A percentile compares a stretch with the other conserved stretches of the same genome.
phyloP scores from a whole-genome alignment of 2,329 filamentous ascomycete species.

The Aspergillus felis region DNA sequence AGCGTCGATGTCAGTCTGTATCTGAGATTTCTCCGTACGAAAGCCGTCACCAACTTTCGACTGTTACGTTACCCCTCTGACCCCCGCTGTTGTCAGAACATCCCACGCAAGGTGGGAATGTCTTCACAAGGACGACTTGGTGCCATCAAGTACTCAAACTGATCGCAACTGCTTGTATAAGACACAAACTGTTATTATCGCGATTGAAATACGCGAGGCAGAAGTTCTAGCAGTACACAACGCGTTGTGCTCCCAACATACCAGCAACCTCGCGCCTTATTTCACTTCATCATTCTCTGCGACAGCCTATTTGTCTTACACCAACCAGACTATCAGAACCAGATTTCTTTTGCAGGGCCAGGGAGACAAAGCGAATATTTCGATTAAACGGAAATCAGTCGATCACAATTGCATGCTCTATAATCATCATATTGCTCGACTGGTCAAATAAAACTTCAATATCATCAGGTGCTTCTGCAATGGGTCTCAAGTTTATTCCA shows the following conservation, averaged over 20 bases:
- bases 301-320: constrained; percentile 22
- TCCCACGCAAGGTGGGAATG: constrained; percentile 18
- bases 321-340: constrained; percentile 9
- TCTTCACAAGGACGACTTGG: constrained; percentile 5
- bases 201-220: neutral
- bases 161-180: neutral
- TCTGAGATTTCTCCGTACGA: neutral
- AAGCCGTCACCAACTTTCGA: constrained; percentile 1
- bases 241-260: neutral
- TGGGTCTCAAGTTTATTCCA: constrained; percentile 22
- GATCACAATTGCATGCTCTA: constrained; percentile 8
- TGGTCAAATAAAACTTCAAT: constrained; percentile 12
- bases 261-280: neutral
- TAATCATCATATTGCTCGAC: constrained; percentile 2
- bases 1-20: neutral
- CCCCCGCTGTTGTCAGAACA: constrained; percentile 10
- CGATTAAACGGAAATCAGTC: neutral
- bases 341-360: constrained; percentile 5
- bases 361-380: constrained; percentile 1
- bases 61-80: constrained; percentile 15
- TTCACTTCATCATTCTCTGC: neutral
- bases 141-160: neutral
- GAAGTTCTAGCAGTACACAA: neutral
- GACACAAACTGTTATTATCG: neutral
- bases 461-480: constrained; percentile 8